These are phyloP conservation scores for Fusarium aywerte DNA, from an alignment of 2,329 filamentous ascomycete genomes.

Conservation along the genomic window DNA sequence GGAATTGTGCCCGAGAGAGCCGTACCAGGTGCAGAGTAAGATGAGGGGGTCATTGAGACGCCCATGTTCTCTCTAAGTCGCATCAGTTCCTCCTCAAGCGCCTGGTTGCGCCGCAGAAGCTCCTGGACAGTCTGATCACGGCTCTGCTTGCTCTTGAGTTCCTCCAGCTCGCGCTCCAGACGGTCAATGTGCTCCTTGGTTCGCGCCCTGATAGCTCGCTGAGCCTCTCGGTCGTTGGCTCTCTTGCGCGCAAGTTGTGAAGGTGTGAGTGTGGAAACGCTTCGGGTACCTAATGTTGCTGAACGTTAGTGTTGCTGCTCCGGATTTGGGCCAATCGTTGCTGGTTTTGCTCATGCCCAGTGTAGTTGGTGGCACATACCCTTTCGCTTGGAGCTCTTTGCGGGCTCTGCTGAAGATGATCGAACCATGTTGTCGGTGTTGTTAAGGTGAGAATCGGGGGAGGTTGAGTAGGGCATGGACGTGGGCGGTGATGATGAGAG, in stretches of 20 bases:
- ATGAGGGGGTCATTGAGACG: conserved; percentile 54
- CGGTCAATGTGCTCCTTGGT: conserved; percentile 88
- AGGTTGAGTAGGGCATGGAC: conserved; percentile 30
- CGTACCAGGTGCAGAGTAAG: conserved; percentile 57
- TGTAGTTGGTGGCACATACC: conserved; percentile 48
- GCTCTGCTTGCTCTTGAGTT: conserved; percentile 67
- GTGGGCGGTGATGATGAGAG: conserved; percentile 14
- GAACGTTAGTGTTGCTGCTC: conserved; percentile 24
- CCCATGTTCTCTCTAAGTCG: conserved; percentile 59
- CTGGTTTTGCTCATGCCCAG: conserved; percentile 1
- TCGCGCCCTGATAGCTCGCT: conserved; percentile 85
- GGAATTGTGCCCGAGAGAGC: conserved; percentile 11
- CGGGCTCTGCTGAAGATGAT: conserved; percentile 57
- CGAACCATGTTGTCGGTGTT: conserved; percentile 51
- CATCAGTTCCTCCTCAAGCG: conserved; percentile 64
- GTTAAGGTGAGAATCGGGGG: conserved; percentile 20
- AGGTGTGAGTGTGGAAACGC: conserved; percentile 86
- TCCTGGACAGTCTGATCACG: conserved; percentile 64
- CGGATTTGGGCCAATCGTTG: conserved; percentile 2
- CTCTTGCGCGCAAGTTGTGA: conserved; percentile 91
- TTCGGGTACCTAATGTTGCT: conserved; percentile 66
- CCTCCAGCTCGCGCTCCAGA: conserved; percentile 78
- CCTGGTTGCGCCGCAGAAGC: conserved; percentile 62
- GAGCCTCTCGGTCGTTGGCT: conserved; percentile 90
- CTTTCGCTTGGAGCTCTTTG: conserved; percentile 59